These are phyloP conservation scores for Hericium erinaceus DNA, from an alignment of 768 basidiomycete species.

Conservation along the genomic window DNA sequence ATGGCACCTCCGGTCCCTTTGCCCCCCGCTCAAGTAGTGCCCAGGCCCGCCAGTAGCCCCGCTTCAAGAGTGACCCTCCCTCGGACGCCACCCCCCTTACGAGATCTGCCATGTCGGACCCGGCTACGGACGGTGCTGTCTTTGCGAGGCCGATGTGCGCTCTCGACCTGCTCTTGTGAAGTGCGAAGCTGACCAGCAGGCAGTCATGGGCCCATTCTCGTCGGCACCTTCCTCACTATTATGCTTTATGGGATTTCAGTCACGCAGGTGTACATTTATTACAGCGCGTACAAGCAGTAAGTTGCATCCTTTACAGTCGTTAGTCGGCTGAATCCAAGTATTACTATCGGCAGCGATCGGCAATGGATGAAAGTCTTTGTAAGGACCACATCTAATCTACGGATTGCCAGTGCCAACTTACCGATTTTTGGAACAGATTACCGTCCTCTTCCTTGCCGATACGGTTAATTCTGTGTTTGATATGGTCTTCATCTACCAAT, in stretches of 20 bases:
- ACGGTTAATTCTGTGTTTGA: constrained; percentile 6
- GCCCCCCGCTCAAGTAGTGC: no score
- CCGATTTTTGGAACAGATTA: not conserved
- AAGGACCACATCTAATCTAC: not conserved
- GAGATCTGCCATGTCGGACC: no score
- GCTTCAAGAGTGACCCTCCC: no score
- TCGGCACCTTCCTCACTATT: constrained; percentile 7
- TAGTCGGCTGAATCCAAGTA: no score
- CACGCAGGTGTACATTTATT: constrained; percentile 7
- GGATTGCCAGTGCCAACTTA: not conserved
- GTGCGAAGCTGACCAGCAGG: no score
- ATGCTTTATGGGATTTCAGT: constrained; percentile 9
- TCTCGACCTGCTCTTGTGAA: no score
- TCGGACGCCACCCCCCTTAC: no score
- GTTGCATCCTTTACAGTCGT: not conserved
- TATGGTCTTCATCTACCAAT: constrained; percentile 1
- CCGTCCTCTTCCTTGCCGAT: constrained; percentile 2
- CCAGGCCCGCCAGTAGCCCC: no score
- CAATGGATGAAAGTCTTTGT: constrained; percentile 6
- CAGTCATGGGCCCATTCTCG: constrained; percentile 9
- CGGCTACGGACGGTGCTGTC: no score
- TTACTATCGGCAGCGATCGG: not conserved
- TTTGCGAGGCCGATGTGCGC: no score
- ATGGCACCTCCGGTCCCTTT: no score
- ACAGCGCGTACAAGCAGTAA: not conserved